Percentiles rank a stretch among this genome's conserved stretches.
phyloP scores from a whole-genome alignment of 1,284 basidiomycete species.

The Taiwanofungus camphoratus region DNA sequence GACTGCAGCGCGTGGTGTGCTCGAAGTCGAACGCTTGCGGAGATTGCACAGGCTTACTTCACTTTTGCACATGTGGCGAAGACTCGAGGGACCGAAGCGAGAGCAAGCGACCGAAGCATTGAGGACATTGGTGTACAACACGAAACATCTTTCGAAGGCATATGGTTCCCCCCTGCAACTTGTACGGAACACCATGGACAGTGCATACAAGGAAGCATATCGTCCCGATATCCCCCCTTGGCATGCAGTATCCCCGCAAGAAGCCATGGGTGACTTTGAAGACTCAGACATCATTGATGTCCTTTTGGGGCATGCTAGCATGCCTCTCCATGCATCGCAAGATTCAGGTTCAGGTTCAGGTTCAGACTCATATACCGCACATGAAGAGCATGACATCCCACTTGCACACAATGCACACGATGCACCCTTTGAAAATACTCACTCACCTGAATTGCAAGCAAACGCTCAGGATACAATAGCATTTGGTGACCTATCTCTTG shows the following conservation, averaged over 20 bases:
- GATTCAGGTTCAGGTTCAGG: too few relatives aligned
- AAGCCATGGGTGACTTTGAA: not conserved
- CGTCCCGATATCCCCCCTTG: not conserved
- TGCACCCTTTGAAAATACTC: too few relatives aligned
- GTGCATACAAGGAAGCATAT: too few relatives aligned
- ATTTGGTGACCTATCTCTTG: not conserved
- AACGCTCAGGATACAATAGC: too few relatives aligned
- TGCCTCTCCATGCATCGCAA: not conserved
- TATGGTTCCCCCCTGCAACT: not conserved
- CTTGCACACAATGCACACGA: too few relatives aligned
- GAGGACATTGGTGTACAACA: not conserved
- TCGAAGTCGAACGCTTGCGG: slow-evolving; percentile 48
- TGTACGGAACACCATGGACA: not conserved
- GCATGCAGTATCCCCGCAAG: not conserved
- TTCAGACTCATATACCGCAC: too few relatives aligned
- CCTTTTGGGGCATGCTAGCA: not conserved
- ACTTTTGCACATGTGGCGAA: slow-evolving; percentile 32
- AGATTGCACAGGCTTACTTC: slow-evolving; percentile 42
- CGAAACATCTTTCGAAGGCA: slow-evolving; percentile 5
- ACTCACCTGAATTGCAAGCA: too few relatives aligned
- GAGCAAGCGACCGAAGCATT: slow-evolving; percentile 20
- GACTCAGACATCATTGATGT: not conserved
- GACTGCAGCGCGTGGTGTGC: slow-evolving; percentile 39
- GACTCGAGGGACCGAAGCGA: slow-evolving; percentile 30
- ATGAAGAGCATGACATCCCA: too few relatives aligned